Evolutionary conservation across 208 protist genomes (phyloP).

Genomic region (Zelonia costaricensis): DNA sequence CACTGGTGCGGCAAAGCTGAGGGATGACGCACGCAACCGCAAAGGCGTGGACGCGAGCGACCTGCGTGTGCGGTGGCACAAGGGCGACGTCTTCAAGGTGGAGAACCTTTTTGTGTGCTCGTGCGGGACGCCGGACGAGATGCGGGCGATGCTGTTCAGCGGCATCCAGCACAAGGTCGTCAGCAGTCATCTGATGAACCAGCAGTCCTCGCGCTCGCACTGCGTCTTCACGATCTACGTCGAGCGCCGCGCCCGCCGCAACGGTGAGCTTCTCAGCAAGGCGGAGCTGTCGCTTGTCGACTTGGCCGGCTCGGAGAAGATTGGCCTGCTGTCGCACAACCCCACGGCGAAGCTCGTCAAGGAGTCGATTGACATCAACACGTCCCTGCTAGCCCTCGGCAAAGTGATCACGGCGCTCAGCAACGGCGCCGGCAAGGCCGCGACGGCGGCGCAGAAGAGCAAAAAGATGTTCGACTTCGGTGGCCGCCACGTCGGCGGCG

Average conservation of each 20-base stretch:
- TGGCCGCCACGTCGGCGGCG: neutral
- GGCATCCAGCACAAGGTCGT: slow-evolving; percentile 80
- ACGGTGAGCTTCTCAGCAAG: slow-evolving; percentile 37
- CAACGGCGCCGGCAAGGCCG: slow-evolving; percentile 4
- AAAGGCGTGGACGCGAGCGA: slow-evolving; percentile 18
- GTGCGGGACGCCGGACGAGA: slow-evolving; percentile 61
- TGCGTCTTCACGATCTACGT: slow-evolving; percentile 90
- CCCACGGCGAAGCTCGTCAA: slow-evolving; percentile 57
- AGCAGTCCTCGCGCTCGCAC: slow-evolving; percentile 93
- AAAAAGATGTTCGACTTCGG: neutral
- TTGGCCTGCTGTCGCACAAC: slow-evolving; percentile 50
- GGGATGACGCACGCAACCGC: neutral
- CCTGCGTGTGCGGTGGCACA: slow-evolving; percentile 62
- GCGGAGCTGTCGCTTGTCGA: slow-evolving; percentile 91
- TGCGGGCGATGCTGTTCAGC: slow-evolving; percentile 74
- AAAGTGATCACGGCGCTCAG: slow-evolving; percentile 92
- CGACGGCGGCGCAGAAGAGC: neutral
- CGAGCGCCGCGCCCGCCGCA: slow-evolving; percentile 35
- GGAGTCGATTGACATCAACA: slow-evolving; percentile 93
- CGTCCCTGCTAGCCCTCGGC: slow-evolving; percentile 86
- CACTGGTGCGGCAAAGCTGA: no score
- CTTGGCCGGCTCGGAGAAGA: slow-evolving; percentile 91
- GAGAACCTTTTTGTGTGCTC: slow-evolving; percentile 89
- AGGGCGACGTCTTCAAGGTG: slow-evolving; percentile 75
- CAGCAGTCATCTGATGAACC: slow-evolving; percentile 85